These are phyloP conservation scores for Pugionium dolabratum DNA, from an alignment of 345 rosid genomes.

Conservation along the genomic window DNA sequence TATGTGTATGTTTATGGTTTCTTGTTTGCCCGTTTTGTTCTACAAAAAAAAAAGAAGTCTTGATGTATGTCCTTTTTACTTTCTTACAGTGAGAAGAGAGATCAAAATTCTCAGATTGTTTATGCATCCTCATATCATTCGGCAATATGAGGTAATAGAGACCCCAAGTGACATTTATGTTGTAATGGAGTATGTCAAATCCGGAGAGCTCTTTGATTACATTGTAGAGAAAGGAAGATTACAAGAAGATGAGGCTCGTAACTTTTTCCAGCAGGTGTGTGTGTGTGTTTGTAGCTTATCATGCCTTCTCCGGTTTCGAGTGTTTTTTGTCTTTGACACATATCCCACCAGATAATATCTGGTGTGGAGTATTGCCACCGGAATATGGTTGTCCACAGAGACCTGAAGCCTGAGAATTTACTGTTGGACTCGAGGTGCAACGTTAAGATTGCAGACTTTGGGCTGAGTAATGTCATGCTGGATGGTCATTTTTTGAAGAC, in stretches of 20 bases:
- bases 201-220: constrained; percentile 96
- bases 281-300: constrained; percentile 34
- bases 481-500: constrained; percentile 96
- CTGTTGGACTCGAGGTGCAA: constrained; percentile 85
- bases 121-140: constrained; percentile 93
- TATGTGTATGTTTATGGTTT: not conserved
- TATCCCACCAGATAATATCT: constrained; percentile 71
- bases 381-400: constrained; percentile 92
- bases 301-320: constrained; percentile 24
- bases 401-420: constrained; percentile 95
- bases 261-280: constrained; percentile 89
- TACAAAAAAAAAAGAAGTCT: too few relatives aligned
- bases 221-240: constrained; percentile 86
- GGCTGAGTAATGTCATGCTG: constrained; percentile 88
- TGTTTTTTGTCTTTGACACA: constrained; percentile 12
- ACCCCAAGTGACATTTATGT: constrained; percentile 75
- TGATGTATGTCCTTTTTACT: not conserved
- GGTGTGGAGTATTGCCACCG: constrained; percentile 95
- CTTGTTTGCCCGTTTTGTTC: too few relatives aligned
- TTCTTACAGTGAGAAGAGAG: constrained; percentile 75
- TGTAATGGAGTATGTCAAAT: constrained; percentile 90
- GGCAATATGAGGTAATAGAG: constrained; percentile 93
- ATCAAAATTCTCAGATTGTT: constrained; percentile 80
- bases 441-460: constrained; percentile 96
- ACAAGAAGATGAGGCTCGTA: constrained; percentile 91